Conservation (phyloP, 106 monocot genomes). For the Apostasia shenzhenica region DNA sequence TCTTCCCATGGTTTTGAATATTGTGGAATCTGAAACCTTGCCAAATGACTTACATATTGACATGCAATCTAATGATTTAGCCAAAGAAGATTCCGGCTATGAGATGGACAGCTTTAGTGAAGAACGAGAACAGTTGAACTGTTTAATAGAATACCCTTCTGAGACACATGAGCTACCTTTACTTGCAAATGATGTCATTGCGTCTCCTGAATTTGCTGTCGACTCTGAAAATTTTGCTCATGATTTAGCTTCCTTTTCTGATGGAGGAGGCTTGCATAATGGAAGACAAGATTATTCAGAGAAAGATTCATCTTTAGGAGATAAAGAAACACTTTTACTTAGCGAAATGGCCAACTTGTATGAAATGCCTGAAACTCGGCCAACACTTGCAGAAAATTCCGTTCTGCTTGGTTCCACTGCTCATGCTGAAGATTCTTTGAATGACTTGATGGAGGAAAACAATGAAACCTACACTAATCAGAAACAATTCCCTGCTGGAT, state of each 20-base stretch:
- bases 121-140: conserved; percentile 6
- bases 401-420: not conserved
- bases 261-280: conserved; percentile 10
- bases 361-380: conserved; percentile 12
- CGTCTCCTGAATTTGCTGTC: not conserved
- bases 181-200: not conserved
- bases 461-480: conserved; percentile 15
- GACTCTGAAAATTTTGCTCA: conserved; percentile 5
- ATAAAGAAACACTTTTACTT: not conserved
- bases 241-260: conserved; percentile 4
- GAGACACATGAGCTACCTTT: not conserved
- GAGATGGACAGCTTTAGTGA: conserved; percentile 2
- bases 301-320: conserved; percentile 2
- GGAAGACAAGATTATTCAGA: conserved; percentile 7
- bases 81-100: not conserved
- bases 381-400: conserved; percentile 4
- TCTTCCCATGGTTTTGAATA: not conserved
- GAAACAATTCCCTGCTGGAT: conserved; percentile 3
- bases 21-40: conserved; percentile 1
- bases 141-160: conserved; percentile 4
- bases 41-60: not conserved
- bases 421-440: conserved; percentile 11
- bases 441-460: conserved; percentile 7
- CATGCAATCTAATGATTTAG: conserved; percentile 2
- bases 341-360: conserved; percentile 10